These are phyloP conservation scores for Thraustotheca clavata DNA, from an alignment of 352 stramenopile species.

Conservation along the genomic window DNA sequence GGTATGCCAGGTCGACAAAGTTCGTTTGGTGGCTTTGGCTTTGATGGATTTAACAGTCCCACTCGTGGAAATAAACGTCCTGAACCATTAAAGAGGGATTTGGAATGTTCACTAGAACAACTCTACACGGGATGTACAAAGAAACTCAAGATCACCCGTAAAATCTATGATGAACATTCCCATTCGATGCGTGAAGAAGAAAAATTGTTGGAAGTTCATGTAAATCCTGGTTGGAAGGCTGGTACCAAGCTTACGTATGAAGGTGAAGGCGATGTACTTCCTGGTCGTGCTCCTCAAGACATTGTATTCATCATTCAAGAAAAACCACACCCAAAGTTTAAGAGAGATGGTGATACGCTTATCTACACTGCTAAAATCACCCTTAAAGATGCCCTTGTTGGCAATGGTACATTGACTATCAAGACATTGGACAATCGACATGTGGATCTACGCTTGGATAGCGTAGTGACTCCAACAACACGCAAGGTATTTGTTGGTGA, in stretches of 20 bases:
- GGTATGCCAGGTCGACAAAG: conserved; percentile 15
- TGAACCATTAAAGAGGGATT: conserved; percentile 63
- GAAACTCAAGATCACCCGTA: conserved; percentile 94
- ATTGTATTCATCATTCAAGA: conserved; percentile 94
- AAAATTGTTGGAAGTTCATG: conserved; percentile 91
- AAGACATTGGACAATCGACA: conserved; percentile 91
- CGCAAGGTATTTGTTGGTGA: conserved; percentile 90
- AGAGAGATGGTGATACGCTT: conserved; percentile 92
- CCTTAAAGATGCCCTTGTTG: conserved; percentile 92
- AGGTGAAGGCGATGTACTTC: conserved; percentile 80
- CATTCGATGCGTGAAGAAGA: conserved; percentile 92
- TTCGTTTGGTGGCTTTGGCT: conserved; percentile 33
- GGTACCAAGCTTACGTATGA: conserved; percentile 96
- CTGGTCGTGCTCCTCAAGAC: conserved; percentile 89
- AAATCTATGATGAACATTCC: conserved; percentile 61
- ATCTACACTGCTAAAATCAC: conserved; percentile 92
- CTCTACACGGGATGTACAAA: conserved; percentile 75
- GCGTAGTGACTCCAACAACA: conserved; percentile 88
- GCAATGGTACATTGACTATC: conserved; percentile 84
- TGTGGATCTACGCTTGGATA: conserved; percentile 84
- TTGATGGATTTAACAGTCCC: not conserved
- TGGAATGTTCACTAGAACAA: conserved; percentile 91
- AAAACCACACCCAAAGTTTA: conserved; percentile 86
- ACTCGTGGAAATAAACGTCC: conserved; percentile 25
- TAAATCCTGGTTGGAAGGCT: conserved; percentile 95